Evolutionary conservation across 257 asterid species (phyloP).

Genomic region (Salvia miltiorrhiza): DNA sequence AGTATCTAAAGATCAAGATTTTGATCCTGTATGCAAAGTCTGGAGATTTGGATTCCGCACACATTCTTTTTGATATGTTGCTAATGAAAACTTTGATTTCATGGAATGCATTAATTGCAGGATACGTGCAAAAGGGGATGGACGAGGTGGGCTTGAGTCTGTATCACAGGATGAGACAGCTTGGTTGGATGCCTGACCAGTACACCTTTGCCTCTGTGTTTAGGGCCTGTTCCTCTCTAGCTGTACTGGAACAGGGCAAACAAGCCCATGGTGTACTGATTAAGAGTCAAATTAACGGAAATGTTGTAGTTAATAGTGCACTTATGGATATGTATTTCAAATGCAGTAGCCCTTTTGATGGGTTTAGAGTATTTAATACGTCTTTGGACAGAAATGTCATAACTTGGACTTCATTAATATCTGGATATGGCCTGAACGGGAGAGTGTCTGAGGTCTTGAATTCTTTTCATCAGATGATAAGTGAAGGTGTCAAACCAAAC

Average conservation of each 20-base stretch:
- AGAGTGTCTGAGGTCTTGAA: slow-evolving; percentile 59
- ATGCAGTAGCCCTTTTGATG: slow-evolving; percentile 82
- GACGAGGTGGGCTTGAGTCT: slow-evolving; percentile 72
- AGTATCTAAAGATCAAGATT: slow-evolving; percentile 74
- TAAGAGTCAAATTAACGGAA: slow-evolving; percentile 57
- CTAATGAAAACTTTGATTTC: slow-evolving; percentile 48
- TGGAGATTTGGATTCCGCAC: slow-evolving; percentile 64
- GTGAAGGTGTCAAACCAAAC: slow-evolving; percentile 81
- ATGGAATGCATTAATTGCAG: slow-evolving; percentile 86
- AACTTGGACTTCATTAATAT: slow-evolving; percentile 86
- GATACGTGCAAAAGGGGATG: slow-evolving; percentile 75
- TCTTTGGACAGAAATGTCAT: slow-evolving; percentile 67
- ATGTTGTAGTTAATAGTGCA: slow-evolving; percentile 75
- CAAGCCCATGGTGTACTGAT: slow-evolving; percentile 71
- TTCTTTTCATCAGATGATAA: slow-evolving; percentile 69
- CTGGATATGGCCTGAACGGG: slow-evolving; percentile 88
- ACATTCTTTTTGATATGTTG: slow-evolving; percentile 53
- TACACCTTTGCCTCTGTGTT: slow-evolving; percentile 83
- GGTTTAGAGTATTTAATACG: slow-evolving; percentile 57
- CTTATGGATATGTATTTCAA: slow-evolving; percentile 95
- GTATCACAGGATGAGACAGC: slow-evolving; percentile 60
- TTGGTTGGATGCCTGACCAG: slow-evolving; percentile 75
- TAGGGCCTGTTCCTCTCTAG: slow-evolving; percentile 91
- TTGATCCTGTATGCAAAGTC: slow-evolving; percentile 77
- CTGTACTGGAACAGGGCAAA: slow-evolving; percentile 79